Conservation (phyloP, 2,329 filamentous ascomycete genomes). For the Leptodontidium sp. region DNA sequence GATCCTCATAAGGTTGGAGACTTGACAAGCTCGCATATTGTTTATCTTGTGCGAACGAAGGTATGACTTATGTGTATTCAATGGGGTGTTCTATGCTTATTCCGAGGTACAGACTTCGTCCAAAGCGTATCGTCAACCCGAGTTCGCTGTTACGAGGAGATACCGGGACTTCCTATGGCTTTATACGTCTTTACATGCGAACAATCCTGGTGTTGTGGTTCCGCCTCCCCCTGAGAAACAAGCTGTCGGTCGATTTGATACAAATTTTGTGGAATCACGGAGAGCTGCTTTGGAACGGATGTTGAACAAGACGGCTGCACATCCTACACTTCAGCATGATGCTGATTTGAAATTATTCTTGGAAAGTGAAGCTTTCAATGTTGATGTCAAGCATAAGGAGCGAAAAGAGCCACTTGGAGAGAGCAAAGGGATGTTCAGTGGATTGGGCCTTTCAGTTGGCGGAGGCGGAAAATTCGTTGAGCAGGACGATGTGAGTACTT, state of each 20-base stretch:
- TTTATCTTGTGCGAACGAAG: constrained; percentile 94
- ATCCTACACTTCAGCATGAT: constrained; percentile 91
- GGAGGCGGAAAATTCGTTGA: constrained; percentile 90
- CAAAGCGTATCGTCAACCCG: constrained; percentile 90
- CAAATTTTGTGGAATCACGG: constrained; percentile 93
- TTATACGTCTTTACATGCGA: constrained; percentile 92
- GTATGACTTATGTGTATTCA: constrained; percentile 56
- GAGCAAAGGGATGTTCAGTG: constrained; percentile 92
- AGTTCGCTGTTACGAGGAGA: constrained; percentile 91
- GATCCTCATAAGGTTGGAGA: constrained; percentile 99
- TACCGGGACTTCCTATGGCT: constrained; percentile 99
- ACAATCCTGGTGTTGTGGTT: constrained; percentile 93
- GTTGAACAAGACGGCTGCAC: constrained; percentile 93
- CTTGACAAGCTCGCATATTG: constrained; percentile 95
- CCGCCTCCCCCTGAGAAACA: constrained; percentile 98
- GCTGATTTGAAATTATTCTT: constrained; percentile 94
- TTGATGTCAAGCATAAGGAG: constrained; percentile 98
- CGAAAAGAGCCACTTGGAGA: constrained; percentile 87
- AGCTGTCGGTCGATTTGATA: constrained; percentile 93
- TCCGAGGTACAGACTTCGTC: constrained; percentile 76
- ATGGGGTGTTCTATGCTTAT: constrained; percentile 33
- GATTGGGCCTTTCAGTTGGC: constrained; percentile 80
- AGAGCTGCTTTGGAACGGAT: constrained; percentile 94
- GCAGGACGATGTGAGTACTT: constrained; percentile 82
- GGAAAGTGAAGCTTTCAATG: constrained; percentile 94